These are phyloP conservation scores for Claviceps monticola DNA, from an alignment of 2,329 filamentous ascomycete genomes.

Conservation along the genomic window DNA sequence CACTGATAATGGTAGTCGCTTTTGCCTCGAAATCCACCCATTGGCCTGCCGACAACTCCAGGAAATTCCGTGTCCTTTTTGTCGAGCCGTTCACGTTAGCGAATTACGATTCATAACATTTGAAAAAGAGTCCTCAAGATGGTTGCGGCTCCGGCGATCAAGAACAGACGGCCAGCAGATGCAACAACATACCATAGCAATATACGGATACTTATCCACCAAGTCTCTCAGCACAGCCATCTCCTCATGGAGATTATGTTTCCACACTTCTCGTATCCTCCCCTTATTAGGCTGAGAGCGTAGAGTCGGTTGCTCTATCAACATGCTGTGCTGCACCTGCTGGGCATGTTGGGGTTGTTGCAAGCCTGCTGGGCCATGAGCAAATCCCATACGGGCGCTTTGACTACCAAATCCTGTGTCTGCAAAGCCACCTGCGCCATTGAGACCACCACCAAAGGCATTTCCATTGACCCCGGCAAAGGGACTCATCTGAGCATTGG, in stretches of 20 bases:
- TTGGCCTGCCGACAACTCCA: slow-evolving; percentile 90
- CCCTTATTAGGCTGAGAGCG: slow-evolving; percentile 51
- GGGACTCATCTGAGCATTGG: slow-evolving; percentile 53
- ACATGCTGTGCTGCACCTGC: slow-evolving; percentile 25
- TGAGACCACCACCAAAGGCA: slow-evolving; percentile 43
- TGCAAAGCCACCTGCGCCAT: slow-evolving; percentile 40
- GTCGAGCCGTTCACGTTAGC: slow-evolving; percentile 8
- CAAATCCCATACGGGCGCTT: slow-evolving; percentile 77
- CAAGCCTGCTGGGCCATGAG: slow-evolving; percentile 47
- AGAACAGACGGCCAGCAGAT: not conserved
- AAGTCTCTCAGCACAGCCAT: slow-evolving; percentile 73
- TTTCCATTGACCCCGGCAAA: slow-evolving; percentile 44
- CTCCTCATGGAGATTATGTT: slow-evolving; percentile 79
- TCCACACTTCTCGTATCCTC: slow-evolving; percentile 93
- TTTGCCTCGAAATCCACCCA: slow-evolving; percentile 87
- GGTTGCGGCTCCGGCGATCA: not conserved
- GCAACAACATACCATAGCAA: slow-evolving; percentile 69
- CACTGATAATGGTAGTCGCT: slow-evolving; percentile 99
- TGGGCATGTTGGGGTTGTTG: slow-evolving; percentile 44
- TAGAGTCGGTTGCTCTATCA: slow-evolving; percentile 29
- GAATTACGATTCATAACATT: not conserved
- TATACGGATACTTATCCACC: slow-evolving; percentile 84
- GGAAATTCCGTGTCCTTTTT: slow-evolving; percentile 89
- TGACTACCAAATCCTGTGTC: slow-evolving; percentile 71
- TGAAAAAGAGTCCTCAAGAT: not conserved